Base-by-base conservation (phyloP, 257 asterid species). In the Fraxinus americana region DNA sequence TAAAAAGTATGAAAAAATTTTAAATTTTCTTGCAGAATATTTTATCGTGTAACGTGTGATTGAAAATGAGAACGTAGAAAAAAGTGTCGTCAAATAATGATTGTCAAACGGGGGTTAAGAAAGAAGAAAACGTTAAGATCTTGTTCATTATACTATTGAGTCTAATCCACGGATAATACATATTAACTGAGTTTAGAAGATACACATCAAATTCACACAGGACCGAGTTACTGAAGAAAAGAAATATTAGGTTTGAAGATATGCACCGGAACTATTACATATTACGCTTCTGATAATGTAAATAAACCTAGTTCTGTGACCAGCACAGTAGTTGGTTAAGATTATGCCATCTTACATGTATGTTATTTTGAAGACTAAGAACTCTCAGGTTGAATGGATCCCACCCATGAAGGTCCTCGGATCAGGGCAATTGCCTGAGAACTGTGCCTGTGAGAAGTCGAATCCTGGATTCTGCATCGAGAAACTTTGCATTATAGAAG, bases 401-500 rank as follows among this genome's bases (percentile, higher is more conserved):
- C 97, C 96, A 27, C 96, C 96, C 97, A 92, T 92, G 89, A 90
- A 92, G 78, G 92, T 90, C 88, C 82, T 88, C 0, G 96, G 96
- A 81, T 92, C 97, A 38, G 96, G 96, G 90, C 97, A 92, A 72
- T 72, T 86, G 34, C 97, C 97, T 4, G 86, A 82, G 88, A 92
- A 92, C 74, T 92, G 96, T 16, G 97, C 97, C 82, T 92, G 96
- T n/a, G 97, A 90, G 87, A 92, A 92, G 74, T 92, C 96, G 50
- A 92, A 92, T 34, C 97, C 97, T 4, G 97, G 96, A 86, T 92
- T 92, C 97, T 92, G 94, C 86, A 75, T 13, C 72, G 16, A 12
- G 50, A 75, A 61, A 14, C 66, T 36, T 41, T 11, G 70, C 79
- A 38, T 30, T 41, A 72, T 52, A 71, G 19, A 59, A 67, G 71